Evolutionary conservation across 177 flowering plant genomes (phyloP).

Genomic region (Telopea speciosissima): DNA sequence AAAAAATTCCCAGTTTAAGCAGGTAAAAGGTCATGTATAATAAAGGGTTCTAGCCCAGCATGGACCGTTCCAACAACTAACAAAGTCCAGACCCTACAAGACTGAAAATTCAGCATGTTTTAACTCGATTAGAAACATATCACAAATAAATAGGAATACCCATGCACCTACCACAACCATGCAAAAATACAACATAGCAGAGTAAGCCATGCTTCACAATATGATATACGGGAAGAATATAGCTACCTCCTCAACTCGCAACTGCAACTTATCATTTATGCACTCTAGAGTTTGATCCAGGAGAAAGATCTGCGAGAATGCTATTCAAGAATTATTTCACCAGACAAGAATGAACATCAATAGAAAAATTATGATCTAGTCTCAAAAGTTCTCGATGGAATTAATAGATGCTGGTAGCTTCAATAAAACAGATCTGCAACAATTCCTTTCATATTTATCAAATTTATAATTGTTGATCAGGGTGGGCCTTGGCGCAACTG

Average conservation of each 20-base stretch:
- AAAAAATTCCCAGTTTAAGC: no score
- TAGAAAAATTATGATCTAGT: not conserved
- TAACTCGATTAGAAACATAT: no score
- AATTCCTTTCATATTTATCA: no score
- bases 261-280: conserved; percentile 89
- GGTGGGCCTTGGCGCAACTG: no score
- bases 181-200: not conserved
- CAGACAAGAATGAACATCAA: not conserved
- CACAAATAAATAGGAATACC: no score
- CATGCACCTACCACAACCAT: no score
- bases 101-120: no score
- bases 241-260: conserved; percentile 80
- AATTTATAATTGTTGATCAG: no score
- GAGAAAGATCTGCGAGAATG: conserved; percentile 62
- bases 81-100: no score
- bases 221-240: not conserved
- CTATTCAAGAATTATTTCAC: not conserved
- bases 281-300: conserved; percentile 70
- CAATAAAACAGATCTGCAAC: not conserved
- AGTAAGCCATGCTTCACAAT: not conserved
- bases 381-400: not conserved
- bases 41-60: no score
- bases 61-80: no score
- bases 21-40: no score
- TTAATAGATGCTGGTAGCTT: not conserved